phyloP scores from a whole-genome alignment of 768 basidiomycete species.

The Suillus occidentalis region DNA sequence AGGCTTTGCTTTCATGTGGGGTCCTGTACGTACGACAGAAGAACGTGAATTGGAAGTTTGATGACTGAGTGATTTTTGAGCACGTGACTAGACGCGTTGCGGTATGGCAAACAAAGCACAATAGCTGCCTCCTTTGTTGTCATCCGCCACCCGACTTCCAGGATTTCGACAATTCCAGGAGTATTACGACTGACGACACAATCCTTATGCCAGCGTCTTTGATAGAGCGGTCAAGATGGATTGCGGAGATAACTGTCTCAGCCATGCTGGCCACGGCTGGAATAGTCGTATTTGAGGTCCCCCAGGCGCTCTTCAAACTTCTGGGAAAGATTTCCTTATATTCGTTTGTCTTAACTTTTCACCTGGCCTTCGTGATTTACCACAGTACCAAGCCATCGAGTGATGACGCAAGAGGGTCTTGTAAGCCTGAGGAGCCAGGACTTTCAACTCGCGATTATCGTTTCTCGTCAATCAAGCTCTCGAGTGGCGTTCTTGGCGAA shows the following conservation, averaged over 20 bases:
- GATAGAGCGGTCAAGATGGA: not conserved
- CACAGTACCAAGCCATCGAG: not conserved
- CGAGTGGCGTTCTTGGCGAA: not conserved
- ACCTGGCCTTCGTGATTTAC: not conserved
- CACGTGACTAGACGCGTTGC: not conserved
- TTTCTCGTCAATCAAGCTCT: not conserved
- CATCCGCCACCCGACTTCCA: not conserved
- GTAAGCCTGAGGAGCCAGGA: not conserved
- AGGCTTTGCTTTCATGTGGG: not conserved
- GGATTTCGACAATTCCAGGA: not conserved
- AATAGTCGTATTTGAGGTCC: not conserved
- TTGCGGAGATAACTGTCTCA: not conserved
- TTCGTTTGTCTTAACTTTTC: not conserved
- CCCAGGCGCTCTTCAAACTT: not conserved
- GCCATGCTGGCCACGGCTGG: not conserved
- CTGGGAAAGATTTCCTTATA: not conserved
- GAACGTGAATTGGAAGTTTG: not conserved
- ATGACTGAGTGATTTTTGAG: not conserved
- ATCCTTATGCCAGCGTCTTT: not conserved
- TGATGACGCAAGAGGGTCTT: not conserved
- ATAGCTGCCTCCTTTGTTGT: not conserved
- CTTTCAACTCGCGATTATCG: not conserved
- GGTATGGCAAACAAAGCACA: not conserved
- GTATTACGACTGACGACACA: not conserved
- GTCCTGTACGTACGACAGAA: not conserved